phyloP scores from a whole-genome alignment of 192 early-diverging fungal genomes.

The Phycomyces blakesleeanus region DNA sequence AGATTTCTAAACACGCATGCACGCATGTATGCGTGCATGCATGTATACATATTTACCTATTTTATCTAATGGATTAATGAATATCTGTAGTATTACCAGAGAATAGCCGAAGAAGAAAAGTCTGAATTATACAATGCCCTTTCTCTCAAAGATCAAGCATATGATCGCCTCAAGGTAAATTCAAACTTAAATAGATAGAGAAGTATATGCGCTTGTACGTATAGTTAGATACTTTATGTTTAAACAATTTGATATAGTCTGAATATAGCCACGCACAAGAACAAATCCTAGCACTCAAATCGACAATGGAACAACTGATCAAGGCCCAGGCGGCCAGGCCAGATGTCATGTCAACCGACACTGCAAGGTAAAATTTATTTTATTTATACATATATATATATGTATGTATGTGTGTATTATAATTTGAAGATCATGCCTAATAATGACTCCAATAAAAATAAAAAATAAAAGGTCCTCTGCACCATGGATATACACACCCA shows the following conservation, averaged over 20 bases:
- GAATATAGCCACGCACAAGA: slow-evolving; percentile 8
- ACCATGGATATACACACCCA: slow-evolving; percentile 19
- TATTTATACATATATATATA: no score
- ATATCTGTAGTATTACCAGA: not conserved
- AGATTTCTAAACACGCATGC: no score
- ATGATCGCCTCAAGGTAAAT: slow-evolving; percentile 10
- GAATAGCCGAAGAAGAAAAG: not conserved
- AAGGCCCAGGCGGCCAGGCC: slow-evolving; percentile 2
- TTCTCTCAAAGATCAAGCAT: not conserved
- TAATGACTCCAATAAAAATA: no score
- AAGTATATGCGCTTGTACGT: no score
- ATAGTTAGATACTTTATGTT: no score
- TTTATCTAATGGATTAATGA: not conserved
- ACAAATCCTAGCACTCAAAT: slow-evolving; percentile 10
- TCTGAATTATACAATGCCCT: not conserved
- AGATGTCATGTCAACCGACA: no score
- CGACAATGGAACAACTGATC: slow-evolving; percentile 18
- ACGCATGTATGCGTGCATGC: no score
- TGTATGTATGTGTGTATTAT: no score
- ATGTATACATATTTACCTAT: no score
- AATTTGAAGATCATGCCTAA: no score
- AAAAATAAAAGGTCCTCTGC: not conserved
- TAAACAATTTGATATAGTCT: no score
- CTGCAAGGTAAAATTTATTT: slow-evolving; percentile 1
- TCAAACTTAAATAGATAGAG: no score